These are phyloP conservation scores for Apiospora malaysiana DNA, from an alignment of 2,329 filamentous ascomycete species.

Conservation along the genomic window DNA sequence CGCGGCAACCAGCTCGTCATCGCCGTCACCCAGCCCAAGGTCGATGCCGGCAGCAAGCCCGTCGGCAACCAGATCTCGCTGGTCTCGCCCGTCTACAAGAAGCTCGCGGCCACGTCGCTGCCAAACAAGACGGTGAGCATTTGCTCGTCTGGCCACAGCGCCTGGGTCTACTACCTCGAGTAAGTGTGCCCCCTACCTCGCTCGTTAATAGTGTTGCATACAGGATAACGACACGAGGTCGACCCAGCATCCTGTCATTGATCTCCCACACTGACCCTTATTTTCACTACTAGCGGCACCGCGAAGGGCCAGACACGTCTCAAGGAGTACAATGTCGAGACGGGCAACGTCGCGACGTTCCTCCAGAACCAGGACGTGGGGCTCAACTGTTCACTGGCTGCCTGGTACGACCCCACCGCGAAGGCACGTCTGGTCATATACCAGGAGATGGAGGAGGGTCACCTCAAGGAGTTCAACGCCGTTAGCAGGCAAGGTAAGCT, in stretches of 20 bases:
- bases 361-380: too few relatives aligned
- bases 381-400: too few relatives aligned
- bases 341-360: slow-evolving; percentile 45
- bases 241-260: not conserved
- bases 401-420: too few relatives aligned
- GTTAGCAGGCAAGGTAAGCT: too few relatives aligned
- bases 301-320: slow-evolving; percentile 28
- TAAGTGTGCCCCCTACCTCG: not conserved
- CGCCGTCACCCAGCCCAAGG: not conserved
- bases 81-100: not conserved
- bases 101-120: not conserved
- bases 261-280: too few relatives aligned
- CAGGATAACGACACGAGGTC: too few relatives aligned
- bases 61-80: not conserved
- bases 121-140: not conserved
- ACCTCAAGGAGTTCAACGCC: too few relatives aligned
- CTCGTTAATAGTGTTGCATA: too few relatives aligned
- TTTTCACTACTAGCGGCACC: too few relatives aligned
- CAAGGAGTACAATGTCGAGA: slow-evolving; percentile 45
- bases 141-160: not conserved
- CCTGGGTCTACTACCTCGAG: not conserved
- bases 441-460: too few relatives aligned
- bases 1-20: not conserved
- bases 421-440: too few relatives aligned
- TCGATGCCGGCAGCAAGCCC: not conserved